Evolutionary conservation across 129 eudicot species (phyloP).

Genomic region (Pulicaria dysenterica): DNA sequence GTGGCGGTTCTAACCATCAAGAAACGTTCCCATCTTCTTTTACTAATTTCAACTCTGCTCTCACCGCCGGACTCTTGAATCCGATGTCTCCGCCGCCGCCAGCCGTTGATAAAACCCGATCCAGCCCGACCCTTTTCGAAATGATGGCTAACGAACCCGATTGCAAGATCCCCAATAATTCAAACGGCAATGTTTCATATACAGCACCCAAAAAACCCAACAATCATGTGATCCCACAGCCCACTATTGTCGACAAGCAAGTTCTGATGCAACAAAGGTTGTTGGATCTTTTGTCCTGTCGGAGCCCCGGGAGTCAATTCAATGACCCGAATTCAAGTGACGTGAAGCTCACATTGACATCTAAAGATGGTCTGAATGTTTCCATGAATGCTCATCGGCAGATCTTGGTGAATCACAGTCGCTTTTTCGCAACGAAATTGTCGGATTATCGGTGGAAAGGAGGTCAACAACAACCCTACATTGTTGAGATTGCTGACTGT

Average conservation of each 20-base stretch:
- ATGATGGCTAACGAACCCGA: slow-evolving; percentile 96
- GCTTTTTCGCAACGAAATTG: slow-evolving; percentile 65
- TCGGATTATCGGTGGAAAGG: slow-evolving; percentile 40
- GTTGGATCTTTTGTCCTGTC: slow-evolving; percentile 43
- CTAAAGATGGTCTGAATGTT: slow-evolving; percentile 66
- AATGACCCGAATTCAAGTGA: slow-evolving; percentile 73
- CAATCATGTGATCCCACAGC: slow-evolving; percentile 15
- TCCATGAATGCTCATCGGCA: slow-evolving; percentile 65
- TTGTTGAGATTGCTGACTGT: slow-evolving; percentile 83
- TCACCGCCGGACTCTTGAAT: slow-evolving; percentile 79
- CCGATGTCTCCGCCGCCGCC: slow-evolving; percentile 70
- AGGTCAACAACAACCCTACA: slow-evolving; percentile 45
- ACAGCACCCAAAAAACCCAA: slow-evolving; percentile 27
- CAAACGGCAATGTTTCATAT: slow-evolving; percentile 29
- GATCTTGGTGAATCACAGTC: slow-evolving; percentile 71
- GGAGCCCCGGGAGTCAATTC: slow-evolving; percentile 80
- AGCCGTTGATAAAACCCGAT: slow-evolving; percentile 55
- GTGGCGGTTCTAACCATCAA: slow-evolving; percentile 25
- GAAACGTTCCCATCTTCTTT: slow-evolving; percentile 62
- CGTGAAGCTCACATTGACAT: slow-evolving; percentile 71
- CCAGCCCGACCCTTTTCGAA: slow-evolving; percentile 95
- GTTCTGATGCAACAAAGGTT: slow-evolving; percentile 60
- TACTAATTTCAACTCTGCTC: slow-evolving; percentile 73
- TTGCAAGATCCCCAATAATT: slow-evolving; percentile 33
- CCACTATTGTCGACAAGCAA: slow-evolving; percentile 51